Percentiles rank a stretch among this genome's conserved stretches.
phyloP scores from a whole-genome alignment of 176 grass and related monocot species.

The Triticum timopheevii region DNA sequence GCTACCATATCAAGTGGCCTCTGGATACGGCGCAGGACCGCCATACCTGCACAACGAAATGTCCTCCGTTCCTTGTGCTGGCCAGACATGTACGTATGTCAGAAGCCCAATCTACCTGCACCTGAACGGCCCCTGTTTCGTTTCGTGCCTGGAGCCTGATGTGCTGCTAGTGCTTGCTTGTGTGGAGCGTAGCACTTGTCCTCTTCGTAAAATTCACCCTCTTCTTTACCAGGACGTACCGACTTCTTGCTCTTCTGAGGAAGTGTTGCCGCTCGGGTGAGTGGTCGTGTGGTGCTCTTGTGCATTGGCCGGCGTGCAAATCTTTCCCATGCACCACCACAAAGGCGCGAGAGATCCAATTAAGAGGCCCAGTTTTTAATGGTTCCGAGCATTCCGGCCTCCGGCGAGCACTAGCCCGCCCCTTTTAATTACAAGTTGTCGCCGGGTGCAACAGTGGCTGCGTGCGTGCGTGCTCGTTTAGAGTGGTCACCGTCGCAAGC shows the following conservation, averaged over 20 bases:
- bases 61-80: neutral
- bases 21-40: neutral
- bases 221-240: neutral
- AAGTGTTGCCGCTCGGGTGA: neutral
- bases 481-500: conserved; percentile 22
- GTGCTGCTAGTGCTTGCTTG: neutral
- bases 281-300: conserved; percentile 24
- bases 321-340: conserved; percentile 4
- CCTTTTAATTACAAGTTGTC: conserved; percentile 20
- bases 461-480: neutral
- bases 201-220: neutral
- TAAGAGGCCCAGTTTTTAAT: conserved; percentile 32
- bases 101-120: neutral
- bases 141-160: neutral
- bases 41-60: neutral
- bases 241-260: neutral
- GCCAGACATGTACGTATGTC: neutral
- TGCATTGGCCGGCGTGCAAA: conserved; percentile 44
- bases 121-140: neutral
- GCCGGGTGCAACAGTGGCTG: neutral
- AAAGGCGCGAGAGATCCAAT: conserved; percentile 40
- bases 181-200: conserved; percentile 15
- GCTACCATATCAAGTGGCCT: neutral
- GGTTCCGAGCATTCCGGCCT: conserved; percentile 22
- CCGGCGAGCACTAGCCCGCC: conserved; percentile 3